phyloP scores from a whole-genome alignment of 139 green algal species.

The Chlorella sp. region DNA sequence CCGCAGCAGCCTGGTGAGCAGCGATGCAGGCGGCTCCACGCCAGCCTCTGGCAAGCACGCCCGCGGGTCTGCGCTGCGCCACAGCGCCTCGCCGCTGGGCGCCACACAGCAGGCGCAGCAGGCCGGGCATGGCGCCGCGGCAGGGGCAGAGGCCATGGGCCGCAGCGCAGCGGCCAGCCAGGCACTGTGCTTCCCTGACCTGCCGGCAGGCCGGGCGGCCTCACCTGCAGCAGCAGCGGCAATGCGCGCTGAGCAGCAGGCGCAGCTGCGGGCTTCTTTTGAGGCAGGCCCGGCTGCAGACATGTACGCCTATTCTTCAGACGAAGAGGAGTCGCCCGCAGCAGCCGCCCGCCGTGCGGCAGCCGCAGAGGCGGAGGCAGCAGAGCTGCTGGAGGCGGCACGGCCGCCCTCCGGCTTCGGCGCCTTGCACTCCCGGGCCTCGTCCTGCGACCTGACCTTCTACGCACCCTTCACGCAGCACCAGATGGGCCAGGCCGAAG shows the following conservation, averaged over 20 bases:
- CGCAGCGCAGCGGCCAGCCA: no score
- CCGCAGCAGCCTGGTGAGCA: slow-evolving; percentile 2
- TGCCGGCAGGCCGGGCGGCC: not conserved
- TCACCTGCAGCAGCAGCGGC: not conserved
- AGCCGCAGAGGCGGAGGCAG: no score
- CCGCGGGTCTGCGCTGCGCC: not conserved
- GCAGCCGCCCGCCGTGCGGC: not conserved
- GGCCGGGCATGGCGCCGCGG: not conserved
- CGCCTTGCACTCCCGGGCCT: slow-evolving; percentile 7
- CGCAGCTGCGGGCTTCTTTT: not conserved
- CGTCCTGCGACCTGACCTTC: slow-evolving; percentile 24
- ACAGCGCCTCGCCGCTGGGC: slow-evolving; percentile 6
- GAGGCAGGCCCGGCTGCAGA: not conserved
- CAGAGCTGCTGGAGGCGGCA: not conserved
- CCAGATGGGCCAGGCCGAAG: not conserved
- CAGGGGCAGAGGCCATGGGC: not conserved
- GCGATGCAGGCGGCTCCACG: not conserved
- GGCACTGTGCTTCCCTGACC: not conserved
- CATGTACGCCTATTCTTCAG: not conserved
- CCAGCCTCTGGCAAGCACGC: not conserved
- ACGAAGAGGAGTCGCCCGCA: not conserved
- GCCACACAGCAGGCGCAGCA: no score
- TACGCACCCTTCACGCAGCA: slow-evolving; percentile 6
- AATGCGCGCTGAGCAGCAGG: not conserved
- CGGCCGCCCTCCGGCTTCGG: not conserved